Percentiles rank a stretch among this genome's conserved stretches.
Evolutionary conservation across 75 land plant genomes (phyloP).

Genomic region (Larix kaempferi): DNA sequence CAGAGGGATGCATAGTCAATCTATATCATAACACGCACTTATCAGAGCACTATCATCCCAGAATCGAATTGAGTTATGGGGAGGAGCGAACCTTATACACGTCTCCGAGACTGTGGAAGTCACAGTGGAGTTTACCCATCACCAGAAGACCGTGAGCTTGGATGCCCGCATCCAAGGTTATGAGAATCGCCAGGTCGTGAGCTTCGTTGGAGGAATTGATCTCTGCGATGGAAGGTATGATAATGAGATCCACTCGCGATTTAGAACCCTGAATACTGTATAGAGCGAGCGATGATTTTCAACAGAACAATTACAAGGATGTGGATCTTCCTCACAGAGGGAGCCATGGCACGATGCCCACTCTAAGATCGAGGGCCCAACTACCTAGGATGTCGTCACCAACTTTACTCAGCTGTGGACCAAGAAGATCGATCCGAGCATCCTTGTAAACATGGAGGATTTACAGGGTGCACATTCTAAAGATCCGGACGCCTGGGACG

Average conservation of each 20-base stretch:
- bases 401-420: slow-evolving; percentile 80
- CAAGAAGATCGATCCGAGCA: slow-evolving; percentile 47
- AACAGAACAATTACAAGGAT: slow-evolving; percentile 22
- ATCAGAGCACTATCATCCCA: slow-evolving; percentile 20
- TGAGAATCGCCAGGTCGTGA: slow-evolving; percentile 22
- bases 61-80: slow-evolving; percentile 14
- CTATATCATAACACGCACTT: no score
- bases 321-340: slow-evolving; percentile 56
- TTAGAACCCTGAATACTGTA: slow-evolving; percentile 42
- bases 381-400: slow-evolving; percentile 59
- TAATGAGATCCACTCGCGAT: slow-evolving; percentile 62
- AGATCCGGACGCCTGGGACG: slow-evolving; percentile 33
- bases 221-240: slow-evolving; percentile 88
- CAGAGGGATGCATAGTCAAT: slow-evolving; percentile 34
- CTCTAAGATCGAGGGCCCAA: slow-evolving; percentile 56
- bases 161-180: slow-evolving; percentile 23
- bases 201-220: slow-evolving; percentile 70
- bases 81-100: slow-evolving; percentile 38
- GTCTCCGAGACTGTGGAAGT: slow-evolving; percentile 63
- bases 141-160: neutral
- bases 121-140: slow-evolving; percentile 41
- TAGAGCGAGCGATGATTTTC: slow-evolving; percentile 36
- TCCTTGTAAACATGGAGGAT: slow-evolving; percentile 20
- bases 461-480: neutral
- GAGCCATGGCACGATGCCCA: slow-evolving; percentile 92